phyloP scores from a whole-genome alignment of 257 asterid genomes.

The Ocimum tenuiflorum region DNA sequence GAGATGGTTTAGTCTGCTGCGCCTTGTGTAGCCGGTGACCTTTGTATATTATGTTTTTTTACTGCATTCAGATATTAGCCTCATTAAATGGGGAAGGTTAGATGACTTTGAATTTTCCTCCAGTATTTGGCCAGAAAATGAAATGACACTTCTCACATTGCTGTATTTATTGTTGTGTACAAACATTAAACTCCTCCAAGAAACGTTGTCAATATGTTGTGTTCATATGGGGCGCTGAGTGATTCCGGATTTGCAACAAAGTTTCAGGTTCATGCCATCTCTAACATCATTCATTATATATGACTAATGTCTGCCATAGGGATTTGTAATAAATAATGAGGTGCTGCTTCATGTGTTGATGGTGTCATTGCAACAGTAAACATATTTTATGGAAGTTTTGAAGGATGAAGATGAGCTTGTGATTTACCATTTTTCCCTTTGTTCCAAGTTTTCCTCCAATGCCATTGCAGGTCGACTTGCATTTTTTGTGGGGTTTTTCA shows the following conservation, averaged over 20 bases:
- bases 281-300: no score
- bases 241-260: no score
- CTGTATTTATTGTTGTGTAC: constrained; percentile 31
- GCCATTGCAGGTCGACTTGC: no score
- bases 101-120: constrained; percentile 14
- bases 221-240: constrained; percentile 17
- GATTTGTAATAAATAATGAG: background rate
- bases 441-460: no score
- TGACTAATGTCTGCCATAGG: no score
- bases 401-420: no score
- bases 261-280: no score
- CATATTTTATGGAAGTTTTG: no score
- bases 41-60: constrained; percentile 32
- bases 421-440: no score
- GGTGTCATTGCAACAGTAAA: no score
- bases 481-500: no score
- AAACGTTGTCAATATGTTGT: constrained; percentile 22
- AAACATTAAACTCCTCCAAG: constrained; percentile 14
- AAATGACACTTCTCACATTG: constrained; percentile 14
- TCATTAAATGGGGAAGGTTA: constrained; percentile 19
- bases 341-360: no score
- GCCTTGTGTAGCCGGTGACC: constrained; percentile 15
- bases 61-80: constrained; percentile 18
- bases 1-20: constrained; percentile 3
- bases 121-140: constrained; percentile 28